Base-by-base conservation (phyloP, 2,329 filamentous ascomycete genomes). In the Microdochium trichocladiopsis region DNA sequence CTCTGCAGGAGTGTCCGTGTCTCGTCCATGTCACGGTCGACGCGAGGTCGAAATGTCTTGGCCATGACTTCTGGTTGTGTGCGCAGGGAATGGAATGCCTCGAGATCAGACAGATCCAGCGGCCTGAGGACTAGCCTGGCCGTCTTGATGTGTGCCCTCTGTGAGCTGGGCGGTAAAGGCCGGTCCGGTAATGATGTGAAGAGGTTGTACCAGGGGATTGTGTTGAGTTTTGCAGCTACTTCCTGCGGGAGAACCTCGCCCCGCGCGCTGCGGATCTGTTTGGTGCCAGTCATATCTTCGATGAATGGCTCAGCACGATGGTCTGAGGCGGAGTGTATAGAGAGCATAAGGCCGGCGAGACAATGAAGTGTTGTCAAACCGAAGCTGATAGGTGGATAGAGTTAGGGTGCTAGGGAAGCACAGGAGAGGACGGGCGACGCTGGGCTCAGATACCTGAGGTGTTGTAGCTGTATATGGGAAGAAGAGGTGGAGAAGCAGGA, bases 41-140 rank as follows among this genome's bases (percentile, higher is more conserved):
- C 57, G 11, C 58, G 52, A 53, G 73, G 75, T 56, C 61, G 57
- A 2, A 55, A 51, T 51, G 83, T 83, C 72, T 77, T 84, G 51
- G 65, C 64, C 85, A 88, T 88, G 48, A 84, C 79, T 57, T 84
- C 80, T 4, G 75, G 73, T 61, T 84, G 72, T 12, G 70, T 71
- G 25, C 84, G 79, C 51, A 88, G 69, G 23, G 66, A 66, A 56
- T 80, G 69, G 14, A 83, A 55, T 6, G 69, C 74, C 1, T 69
- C 65, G 2, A 79, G 67, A 63, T 88, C 83, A 2, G 73, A 67
- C 18, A 72, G 63, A 1, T 60, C 58, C 36, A 80, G 65, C 2
- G 78, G 76, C 16, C 82, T 72, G 50, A 87, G 64, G 25, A 80
- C 60, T 21, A 88, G 71, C 8, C 83, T 76, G 49, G 74, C 64